Evolutionary conservation across 179 eudicot species (phyloP), one percentile per base, ranked within the genome.

Genomic region (Sideroxylon spinosum): DNA sequence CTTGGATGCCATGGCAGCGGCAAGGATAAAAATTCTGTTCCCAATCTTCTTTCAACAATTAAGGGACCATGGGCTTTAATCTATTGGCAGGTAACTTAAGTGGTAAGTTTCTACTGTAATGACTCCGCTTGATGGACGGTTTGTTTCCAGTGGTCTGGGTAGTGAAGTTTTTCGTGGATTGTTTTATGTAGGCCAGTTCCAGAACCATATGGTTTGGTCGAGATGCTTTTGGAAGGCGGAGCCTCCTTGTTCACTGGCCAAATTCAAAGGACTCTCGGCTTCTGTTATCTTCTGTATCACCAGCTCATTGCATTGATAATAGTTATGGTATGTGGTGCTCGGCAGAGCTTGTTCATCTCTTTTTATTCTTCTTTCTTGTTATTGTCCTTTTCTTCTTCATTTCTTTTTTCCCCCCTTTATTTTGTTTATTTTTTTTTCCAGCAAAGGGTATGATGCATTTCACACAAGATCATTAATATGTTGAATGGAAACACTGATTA

Each of bases 201-300:
- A 90, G 78, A 82, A 94, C 89, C 53, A 68, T 90, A 57, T 96
- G 98, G 98, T 92, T 96, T 84, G 99, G 97, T 73, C 88, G 94
- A 82, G 97, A 96, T 89, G 97, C 95, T 65, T 83, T 96, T 78
- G 98, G 99, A 83, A 90, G 99, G 72, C 88, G 99, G 72, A 96
- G 99, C 87, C 96, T 96, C 77, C 89, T 96, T 74, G 93, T 94
- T 82, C 98, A 96, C 73, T 96, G 97, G 97, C 97, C 98, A 73
- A 88, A 87, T 74, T 59, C 50, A 48, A 79, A 82, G 70, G 97
- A 96, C 76, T 46, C 92, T 73, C 90, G 93, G 37, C 84, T 96
- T 75, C 85, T 92, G 69, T 81, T 96, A 56, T 88, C 99, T 82
- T 96, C 99, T 76, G 93, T 96, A 50, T 89, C 97, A 71, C 91